Evolutionary conservation across 371 early-diverging fungal genomes (phyloP).

Genomic region (Zopfochytrium polystomum): DNA sequence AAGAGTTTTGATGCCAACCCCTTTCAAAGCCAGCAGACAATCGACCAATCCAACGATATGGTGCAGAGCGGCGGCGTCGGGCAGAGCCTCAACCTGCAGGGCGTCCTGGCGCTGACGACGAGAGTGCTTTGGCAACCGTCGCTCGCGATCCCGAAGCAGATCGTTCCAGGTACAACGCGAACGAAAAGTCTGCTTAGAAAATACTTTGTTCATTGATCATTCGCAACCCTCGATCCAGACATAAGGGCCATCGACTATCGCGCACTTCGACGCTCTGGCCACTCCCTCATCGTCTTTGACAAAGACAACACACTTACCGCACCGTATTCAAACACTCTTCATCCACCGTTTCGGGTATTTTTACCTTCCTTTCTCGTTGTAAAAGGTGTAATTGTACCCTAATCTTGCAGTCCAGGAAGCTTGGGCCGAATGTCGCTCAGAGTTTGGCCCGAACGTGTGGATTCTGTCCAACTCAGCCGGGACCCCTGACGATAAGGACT

Average conservation of each 20-base stretch:
- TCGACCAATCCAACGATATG: too few relatives aligned
- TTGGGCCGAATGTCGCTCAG: constrained; percentile 64
- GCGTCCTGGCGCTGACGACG: constrained; percentile 58
- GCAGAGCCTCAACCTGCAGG: constrained; percentile 73
- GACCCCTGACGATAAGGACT: constrained; percentile 68
- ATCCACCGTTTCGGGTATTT: constrained; percentile 66
- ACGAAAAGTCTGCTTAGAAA: too few relatives aligned
- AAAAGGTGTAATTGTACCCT: background rate
- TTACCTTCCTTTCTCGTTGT: background rate
- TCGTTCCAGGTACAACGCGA: constrained; percentile 59
- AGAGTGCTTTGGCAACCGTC: constrained; percentile 61
- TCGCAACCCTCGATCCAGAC: constrained; percentile 50
- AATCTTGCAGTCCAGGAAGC: constrained; percentile 43
- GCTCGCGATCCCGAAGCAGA: constrained; percentile 69
- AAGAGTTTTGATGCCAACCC: background rate
- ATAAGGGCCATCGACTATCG: constrained; percentile 67
- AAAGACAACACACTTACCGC: constrained; percentile 92
- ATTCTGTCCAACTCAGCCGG: constrained; percentile 95
- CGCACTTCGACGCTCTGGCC: constrained; percentile 55
- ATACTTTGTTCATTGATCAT: too few relatives aligned
- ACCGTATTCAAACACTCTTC: constrained; percentile 69
- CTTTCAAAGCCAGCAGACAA: too few relatives aligned
- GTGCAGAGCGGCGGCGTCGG: too few relatives aligned
- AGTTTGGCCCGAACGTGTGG: constrained; percentile 65
- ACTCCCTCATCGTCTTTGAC: constrained; percentile 68